Evolutionary conservation across 768 basidiomycete species (phyloP).

Genomic region (Nidula microcarpa): DNA sequence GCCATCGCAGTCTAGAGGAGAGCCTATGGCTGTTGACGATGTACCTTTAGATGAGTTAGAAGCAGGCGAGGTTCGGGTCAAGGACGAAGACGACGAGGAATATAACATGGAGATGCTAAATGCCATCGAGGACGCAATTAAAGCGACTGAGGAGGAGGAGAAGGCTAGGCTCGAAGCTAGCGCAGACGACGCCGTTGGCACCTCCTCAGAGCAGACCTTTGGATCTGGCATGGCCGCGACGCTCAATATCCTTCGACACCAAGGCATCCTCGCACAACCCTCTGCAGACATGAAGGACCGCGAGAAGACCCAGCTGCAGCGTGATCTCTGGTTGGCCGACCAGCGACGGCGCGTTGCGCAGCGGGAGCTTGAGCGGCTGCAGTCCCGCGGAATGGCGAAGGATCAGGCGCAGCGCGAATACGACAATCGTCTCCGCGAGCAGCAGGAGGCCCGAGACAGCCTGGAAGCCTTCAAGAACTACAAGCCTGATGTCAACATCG

Average conservation of each 20-base stretch:
- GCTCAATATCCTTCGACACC: slow-evolving; percentile 82
- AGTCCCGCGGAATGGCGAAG: slow-evolving; percentile 75
- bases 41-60: slow-evolving; percentile 72
- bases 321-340: slow-evolving; percentile 88
- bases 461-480: slow-evolving; percentile 88
- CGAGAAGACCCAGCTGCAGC: slow-evolving; percentile 78
- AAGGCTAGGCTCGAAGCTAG: slow-evolving; percentile 17
- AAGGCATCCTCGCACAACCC: slow-evolving; percentile 78
- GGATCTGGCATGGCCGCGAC: slow-evolving; percentile 86
- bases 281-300: slow-evolving; percentile 65
- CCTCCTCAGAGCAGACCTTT: slow-evolving; percentile 75
- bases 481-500: slow-evolving; percentile 95
- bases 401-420: slow-evolving; percentile 95
- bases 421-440: slow-evolving; percentile 89
- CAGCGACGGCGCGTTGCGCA: slow-evolving; percentile 72
- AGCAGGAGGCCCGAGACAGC: slow-evolving; percentile 81
- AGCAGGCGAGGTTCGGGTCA: slow-evolving; percentile 75
- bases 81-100: slow-evolving; percentile 75
- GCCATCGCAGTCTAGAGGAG: slow-evolving; percentile 45
- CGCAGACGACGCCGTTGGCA: slow-evolving; percentile 36
- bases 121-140: slow-evolving; percentile 69
- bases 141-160: slow-evolving; percentile 58
- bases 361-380: slow-evolving; percentile 76
- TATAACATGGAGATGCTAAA: slow-evolving; percentile 73
- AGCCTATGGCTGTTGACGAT: slow-evolving; percentile 57